These are phyloP conservation scores for Cryptosporidium canis DNA, from an alignment of 169 alveolate genomes.

Conservation along the genomic window DNA sequence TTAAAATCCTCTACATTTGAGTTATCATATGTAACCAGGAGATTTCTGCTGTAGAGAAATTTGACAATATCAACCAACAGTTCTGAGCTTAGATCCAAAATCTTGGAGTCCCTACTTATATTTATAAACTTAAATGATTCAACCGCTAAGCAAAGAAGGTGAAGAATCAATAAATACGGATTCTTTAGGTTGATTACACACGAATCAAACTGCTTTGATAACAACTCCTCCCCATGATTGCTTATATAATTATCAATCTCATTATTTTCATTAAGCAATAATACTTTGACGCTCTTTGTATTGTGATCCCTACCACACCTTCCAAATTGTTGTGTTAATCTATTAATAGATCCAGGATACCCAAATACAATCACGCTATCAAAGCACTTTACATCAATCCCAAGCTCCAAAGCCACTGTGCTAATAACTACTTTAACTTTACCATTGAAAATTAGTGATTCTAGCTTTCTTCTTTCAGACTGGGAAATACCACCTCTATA, in stretches of 20 bases:
- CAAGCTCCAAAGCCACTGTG: conserved; percentile 78
- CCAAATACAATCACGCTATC: conserved; percentile 75
- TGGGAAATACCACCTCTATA: conserved; percentile 73
- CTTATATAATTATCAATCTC: conserved; percentile 56
- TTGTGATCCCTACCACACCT: conserved; percentile 74
- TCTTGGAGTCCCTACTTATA: conserved; percentile 30
- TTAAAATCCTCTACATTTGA: neutral
- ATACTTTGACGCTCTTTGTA: conserved; percentile 32
- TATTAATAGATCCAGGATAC: conserved; percentile 76
- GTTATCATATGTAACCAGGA: neutral
- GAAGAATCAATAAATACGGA: conserved; percentile 58
- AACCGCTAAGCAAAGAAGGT: conserved; percentile 33
- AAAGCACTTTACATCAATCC: conserved; percentile 74
- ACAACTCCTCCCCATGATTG: conserved; percentile 7
- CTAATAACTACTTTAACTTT: conserved; percentile 63
- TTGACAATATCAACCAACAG: neutral
- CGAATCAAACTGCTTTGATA: conserved; percentile 12
- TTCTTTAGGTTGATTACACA: conserved; percentile 53
- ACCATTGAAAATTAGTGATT: conserved; percentile 57
- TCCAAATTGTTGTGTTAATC: conserved; percentile 77
- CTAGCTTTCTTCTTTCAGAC: conserved; percentile 68
- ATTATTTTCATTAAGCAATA: conserved; percentile 44
- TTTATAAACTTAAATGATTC: conserved; percentile 39
- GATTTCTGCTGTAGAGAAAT: conserved; percentile 14
- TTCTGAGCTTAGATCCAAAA: neutral